Base-by-base conservation (phyloP, 352 stramenopile genomes). In the Achlya hypogyna region DNA sequence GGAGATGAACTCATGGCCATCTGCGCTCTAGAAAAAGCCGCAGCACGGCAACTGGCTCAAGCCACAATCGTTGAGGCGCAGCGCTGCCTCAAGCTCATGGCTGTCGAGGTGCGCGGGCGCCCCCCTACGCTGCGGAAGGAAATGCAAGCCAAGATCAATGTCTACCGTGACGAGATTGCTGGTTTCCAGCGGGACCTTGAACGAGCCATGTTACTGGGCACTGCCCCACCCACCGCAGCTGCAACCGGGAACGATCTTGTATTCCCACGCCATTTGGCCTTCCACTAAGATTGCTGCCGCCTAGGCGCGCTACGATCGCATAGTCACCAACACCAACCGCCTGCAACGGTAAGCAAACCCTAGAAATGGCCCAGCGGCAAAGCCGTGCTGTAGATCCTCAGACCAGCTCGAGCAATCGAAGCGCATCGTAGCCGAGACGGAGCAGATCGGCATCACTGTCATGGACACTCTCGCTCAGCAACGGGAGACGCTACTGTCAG, bases 21-120 rank as follows among this genome's bases (percentile, higher is more conserved):
- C 32, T 45, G 31, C 75, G 69, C 71, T 64, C 78, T 64, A 42
- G 73, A 76, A 1, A 54, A 74, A 4, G 71, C 73, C 2, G 78
- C 69, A 8, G 78, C 79, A 16, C 77, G 73, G 2, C 81, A 88
- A 67, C 68, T 85, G 10, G 81, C 75, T 18, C 79, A 90, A 35
- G 79, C 80, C 22, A 77, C 75, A 5, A 71, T 92, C 16, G 76
- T 88, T 12, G 84, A 92, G 70, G 79, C 82, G 4, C 81, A 92
- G 64, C 78, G 84, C 58, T 90, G 77, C 51, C 83, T 92, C 62
- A 90, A 90, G 45, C 75, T 90, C 34, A 90, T 92, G 83, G 86
- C 78, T 42, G 74, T 89, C 59, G 81, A 89, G 72, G 75, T 89
- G 59, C 77, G 83, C 18, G 81, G 83, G 10, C 81, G 86, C 56